Evolutionary conservation across 2,329 filamentous ascomycete genomes (phyloP).

Genomic region (Harringtonia lauricola): DNA sequence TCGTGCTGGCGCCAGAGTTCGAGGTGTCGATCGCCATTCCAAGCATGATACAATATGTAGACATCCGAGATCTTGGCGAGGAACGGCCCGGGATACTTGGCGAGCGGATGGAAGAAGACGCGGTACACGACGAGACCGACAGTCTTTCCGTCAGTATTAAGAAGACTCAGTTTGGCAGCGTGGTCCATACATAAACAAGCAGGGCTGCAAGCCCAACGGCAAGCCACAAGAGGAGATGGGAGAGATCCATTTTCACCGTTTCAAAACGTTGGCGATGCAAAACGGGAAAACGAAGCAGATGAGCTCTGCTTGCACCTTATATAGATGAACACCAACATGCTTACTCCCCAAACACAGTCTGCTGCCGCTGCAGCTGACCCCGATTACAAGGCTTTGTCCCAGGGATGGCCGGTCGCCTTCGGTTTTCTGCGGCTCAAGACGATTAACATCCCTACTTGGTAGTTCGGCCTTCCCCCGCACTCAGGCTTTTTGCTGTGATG

Average conservation of each 20-base stretch:
- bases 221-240: background rate
- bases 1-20: conserved; percentile 61
- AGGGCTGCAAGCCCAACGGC: background rate
- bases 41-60: conserved; percentile 62
- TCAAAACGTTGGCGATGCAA: too few species aligned
- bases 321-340: too few species aligned
- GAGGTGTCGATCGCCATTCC: conserved; percentile 63
- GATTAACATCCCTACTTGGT: too few species aligned
- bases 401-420: background rate
- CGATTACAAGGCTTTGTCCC: too few species aligned
- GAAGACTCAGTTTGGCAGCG: background rate
- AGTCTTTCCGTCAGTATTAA: conserved; percentile 18
- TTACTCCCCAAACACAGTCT: too few species aligned
- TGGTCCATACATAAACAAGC: background rate
- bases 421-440: background rate
- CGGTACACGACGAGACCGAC: conserved; percentile 39
- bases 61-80: conserved; percentile 52
- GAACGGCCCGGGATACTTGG: conserved; percentile 54
- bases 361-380: too few species aligned
- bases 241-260: background rate
- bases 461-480: too few species aligned
- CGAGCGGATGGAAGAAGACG: conserved; percentile 52
- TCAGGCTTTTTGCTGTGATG: too few species aligned
- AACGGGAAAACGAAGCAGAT: background rate
- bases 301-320: too few species aligned